Evolutionary conservation across 1,139 yeast genomes (phyloP).

Genomic region (Zhuliangozyma blackwelliae): DNA sequence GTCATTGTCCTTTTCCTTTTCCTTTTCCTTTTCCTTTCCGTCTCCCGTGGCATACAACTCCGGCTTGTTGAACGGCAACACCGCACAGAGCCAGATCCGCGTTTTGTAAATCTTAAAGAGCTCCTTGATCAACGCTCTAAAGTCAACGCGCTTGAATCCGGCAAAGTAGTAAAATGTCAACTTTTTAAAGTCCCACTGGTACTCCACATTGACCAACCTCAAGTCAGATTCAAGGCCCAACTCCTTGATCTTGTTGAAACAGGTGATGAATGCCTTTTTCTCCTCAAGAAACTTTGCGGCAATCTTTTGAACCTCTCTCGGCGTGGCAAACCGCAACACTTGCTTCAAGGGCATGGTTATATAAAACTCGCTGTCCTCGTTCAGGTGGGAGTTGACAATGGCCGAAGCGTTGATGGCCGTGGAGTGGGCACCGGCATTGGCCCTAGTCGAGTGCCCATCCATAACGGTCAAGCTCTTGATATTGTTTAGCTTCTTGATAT

Average conservation of each 20-base stretch:
- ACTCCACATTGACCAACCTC: conserved; percentile 72
- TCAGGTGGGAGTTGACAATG: conserved; percentile 37
- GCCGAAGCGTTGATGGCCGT: conserved; percentile 34
- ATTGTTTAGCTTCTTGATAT: conserved; percentile 72
- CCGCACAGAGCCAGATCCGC: conserved; percentile 96
- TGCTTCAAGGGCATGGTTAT: conserved; percentile 48
- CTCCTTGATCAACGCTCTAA: conserved; percentile 87
- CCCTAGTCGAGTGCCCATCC: conserved; percentile 23
- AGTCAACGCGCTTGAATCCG: conserved; percentile 80
- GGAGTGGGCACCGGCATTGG: conserved; percentile 34
- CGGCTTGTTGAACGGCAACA: conserved; percentile 41
- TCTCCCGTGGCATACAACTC: conserved; percentile 21
- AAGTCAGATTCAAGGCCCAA: conserved; percentile 36
- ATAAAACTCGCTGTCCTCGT: conserved; percentile 44
- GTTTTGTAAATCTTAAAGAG: conserved; percentile 91
- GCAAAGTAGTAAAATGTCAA: conserved; percentile 83
- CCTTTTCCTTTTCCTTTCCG: conserved; percentile 4
- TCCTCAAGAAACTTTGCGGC: conserved; percentile 45
- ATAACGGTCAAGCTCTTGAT: conserved; percentile 62
- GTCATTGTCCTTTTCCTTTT: conserved; percentile 4
- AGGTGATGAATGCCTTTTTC: conserved; percentile 43
- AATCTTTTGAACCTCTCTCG: conserved; percentile 42
- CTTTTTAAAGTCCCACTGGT: conserved; percentile 92
- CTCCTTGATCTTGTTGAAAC: conserved; percentile 43
- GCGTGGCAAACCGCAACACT: conserved; percentile 47